Evolutionary conservation across 2,329 filamentous ascomycete genomes (phyloP).

Genomic region (Celoporthe dispersa): DNA sequence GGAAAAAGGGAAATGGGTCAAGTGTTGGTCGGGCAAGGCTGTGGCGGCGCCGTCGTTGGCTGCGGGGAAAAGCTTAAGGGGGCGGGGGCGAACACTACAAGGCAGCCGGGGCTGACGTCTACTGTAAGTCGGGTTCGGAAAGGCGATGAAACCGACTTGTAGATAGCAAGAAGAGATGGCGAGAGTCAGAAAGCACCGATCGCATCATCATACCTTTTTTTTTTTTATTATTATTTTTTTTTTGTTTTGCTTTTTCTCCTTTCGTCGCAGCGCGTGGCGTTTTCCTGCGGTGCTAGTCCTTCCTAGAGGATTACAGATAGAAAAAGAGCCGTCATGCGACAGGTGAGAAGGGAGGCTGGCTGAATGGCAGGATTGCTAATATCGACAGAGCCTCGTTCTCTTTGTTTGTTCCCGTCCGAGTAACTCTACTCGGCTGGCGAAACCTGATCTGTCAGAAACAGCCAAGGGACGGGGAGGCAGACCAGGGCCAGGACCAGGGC

Average conservation of each 20-base stretch:
- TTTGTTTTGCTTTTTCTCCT: too few relatives aligned
- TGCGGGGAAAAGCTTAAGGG: background rate
- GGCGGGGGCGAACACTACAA: background rate
- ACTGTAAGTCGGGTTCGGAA: background rate
- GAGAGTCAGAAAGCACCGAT: background rate
- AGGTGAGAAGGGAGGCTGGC: background rate
- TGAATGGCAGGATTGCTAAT: background rate
- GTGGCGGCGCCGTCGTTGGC: background rate
- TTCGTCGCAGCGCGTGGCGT: background rate
- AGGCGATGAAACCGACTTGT: background rate
- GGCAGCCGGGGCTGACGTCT: constrained; percentile 1
- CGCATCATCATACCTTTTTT: background rate
- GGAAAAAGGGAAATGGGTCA: background rate
- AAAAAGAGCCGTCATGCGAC: background rate
- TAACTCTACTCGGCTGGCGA: background rate
- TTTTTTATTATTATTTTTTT: too few relatives aligned
- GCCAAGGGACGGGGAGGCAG: background rate
- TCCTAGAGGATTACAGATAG: background rate
- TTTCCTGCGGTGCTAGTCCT: background rate
- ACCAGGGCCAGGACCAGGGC: background rate
- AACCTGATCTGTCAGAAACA: constrained; percentile 1
- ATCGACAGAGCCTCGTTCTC: background rate
- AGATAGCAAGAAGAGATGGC: background rate
- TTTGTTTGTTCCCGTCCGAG: background rate
- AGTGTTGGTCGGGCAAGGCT: constrained; percentile 1